phyloP scores from a whole-genome alignment of 345 rosid species.

The Brassica napus region Da-Ae NC_063452.1:24780001-24780500 shows the following conservation, averaged over 20 bases:
- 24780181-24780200: constrained; percentile 66
- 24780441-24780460: constrained; percentile 32
- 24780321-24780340: constrained; percentile 39
- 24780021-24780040: constrained; percentile 46
- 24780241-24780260: constrained; percentile 55
- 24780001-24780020: constrained; percentile 41
- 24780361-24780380: constrained; percentile 37
- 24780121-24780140: not conserved
- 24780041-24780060: constrained; percentile 63
- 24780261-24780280: constrained; percentile 69
- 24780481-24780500: constrained; percentile 44
- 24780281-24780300: constrained; percentile 61
- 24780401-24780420: constrained; percentile 50
- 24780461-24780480: constrained; percentile 55
- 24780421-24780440: not conserved
- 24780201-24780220: constrained; percentile 76
- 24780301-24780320: constrained; percentile 41
- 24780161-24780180: constrained; percentile 58
- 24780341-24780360: constrained; percentile 36
- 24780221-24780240: constrained; percentile 87
- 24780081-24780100: not conserved
- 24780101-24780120: not conserved
- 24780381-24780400: constrained; percentile 49
- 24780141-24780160: constrained; percentile 56
- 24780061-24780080: constrained; percentile 51